Evolutionary conservation across 1,139 yeast genomes (phyloP).

Genomic region (Magnusiomyces magnusii): DNA sequence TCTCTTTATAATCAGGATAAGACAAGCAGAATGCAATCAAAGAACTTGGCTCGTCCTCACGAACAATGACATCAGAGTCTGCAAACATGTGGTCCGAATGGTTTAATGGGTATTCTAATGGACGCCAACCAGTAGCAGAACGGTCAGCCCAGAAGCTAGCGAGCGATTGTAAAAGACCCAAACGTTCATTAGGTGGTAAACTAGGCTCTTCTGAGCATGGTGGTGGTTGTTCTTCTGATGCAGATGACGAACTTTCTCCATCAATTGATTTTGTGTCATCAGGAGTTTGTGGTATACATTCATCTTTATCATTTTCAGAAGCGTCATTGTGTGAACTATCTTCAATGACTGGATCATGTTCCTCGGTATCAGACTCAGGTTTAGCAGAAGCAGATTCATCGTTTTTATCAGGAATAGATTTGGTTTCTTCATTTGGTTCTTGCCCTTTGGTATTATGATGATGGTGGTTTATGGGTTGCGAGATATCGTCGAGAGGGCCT

Average conservation of each 20-base stretch:
- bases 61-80: conserved; percentile 85
- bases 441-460: neutral
- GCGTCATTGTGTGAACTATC: neutral
- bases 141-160: conserved; percentile 97
- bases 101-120: conserved; percentile 71
- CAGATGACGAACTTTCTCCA: neutral
- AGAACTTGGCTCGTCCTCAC: conserved; percentile 97
- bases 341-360: neutral
- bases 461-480: neutral
- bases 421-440: conserved; percentile 4
- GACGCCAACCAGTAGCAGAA: conserved; percentile 93
- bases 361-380: neutral
- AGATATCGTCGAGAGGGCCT: neutral
- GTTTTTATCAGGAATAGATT: neutral
- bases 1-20: conserved; percentile 70
- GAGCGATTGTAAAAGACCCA: conserved; percentile 72
- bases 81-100: conserved; percentile 82
- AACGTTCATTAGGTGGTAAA: conserved; percentile 47
- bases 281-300: neutral
- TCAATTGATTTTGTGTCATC: neutral
- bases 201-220: conserved; percentile 16
- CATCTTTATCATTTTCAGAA: conserved; percentile 4
- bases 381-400: neutral
- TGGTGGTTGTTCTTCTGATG: neutral
- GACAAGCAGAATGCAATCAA: conserved; percentile 87